These are phyloP conservation scores for Cercospora citrullina DNA, from an alignment of 2,329 filamentous ascomycete species.

Conservation along the genomic window DNA sequence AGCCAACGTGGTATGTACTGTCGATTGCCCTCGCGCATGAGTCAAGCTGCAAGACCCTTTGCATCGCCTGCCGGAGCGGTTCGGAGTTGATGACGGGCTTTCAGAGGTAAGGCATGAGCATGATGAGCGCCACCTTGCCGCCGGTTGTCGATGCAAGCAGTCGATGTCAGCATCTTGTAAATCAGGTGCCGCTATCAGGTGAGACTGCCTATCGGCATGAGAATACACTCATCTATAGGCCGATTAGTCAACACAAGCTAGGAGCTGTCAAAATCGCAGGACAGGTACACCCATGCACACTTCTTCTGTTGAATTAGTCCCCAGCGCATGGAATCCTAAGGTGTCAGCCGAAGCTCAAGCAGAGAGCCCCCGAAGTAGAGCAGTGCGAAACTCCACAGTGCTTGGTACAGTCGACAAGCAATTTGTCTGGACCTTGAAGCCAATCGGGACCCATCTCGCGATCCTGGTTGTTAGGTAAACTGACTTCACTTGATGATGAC, in stretches of 20 bases:
- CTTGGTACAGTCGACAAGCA: background rate
- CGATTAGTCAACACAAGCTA: background rate
- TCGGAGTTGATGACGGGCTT: background rate
- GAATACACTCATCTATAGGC: background rate
- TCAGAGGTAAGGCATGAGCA: background rate
- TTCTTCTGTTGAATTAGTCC: background rate
- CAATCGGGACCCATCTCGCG: background rate
- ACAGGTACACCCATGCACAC: background rate
- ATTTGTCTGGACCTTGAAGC: background rate
- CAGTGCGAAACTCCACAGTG: background rate
- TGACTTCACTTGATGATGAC: background rate
- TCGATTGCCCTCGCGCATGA: background rate
- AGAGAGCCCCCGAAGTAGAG: background rate
- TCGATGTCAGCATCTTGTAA: background rate
- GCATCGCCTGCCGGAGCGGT: background rate
- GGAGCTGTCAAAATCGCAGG: background rate
- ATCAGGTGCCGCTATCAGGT: background rate
- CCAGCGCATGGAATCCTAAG: background rate
- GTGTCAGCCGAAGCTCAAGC: background rate
- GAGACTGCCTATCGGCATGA: background rate
- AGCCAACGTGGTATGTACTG: background rate
- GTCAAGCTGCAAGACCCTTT: background rate
- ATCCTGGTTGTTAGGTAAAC: background rate
- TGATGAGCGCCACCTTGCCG: background rate
- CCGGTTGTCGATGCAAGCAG: background rate